Base-by-base conservation (phyloP, 2,329 filamentous ascomycete species). In the Teratosphaeria pseudoeucalypti region DNA sequence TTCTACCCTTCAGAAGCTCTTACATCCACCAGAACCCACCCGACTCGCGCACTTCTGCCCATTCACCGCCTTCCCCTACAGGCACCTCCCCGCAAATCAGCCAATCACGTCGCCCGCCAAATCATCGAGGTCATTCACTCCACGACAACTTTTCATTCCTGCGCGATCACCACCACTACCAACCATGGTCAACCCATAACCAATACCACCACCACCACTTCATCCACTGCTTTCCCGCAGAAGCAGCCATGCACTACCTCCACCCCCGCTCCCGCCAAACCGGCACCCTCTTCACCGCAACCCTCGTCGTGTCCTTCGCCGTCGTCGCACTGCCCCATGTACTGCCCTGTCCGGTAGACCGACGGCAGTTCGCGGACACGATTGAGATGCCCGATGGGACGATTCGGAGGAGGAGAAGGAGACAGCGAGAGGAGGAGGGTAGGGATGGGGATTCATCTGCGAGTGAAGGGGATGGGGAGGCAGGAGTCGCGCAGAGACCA, bases 201-300 rank as follows among this genome's bases (percentile, higher is more conserved):
- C 43, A 49, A 16, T 3, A 6, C 43, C 19, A 26, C 37, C 43
- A 43, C 14, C 12, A 43, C 16, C 12, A 16, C 12, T n/a, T 12
- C 37, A 43, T 43, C 37, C 37, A 16, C 37, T 43, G 12, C 12
- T 14, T 43, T 11, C 16, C 19, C 19, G 43, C 43, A 49, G 7
- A 47, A 14, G 27, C 26, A 34, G 14, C 9, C 11, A 70, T 70
- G 68, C 68, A 70, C 60, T 64, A 92, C 76, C 85, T 99, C 52
- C 94, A 99, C 75, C 94, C 94, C 37, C 87, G 92, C 74, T 97
- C 92, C 66, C 87, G 90, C 69, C 89, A 90, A 78, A 99, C 94
- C 68, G 92, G 89, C 59, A 94, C 91, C 54, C 86, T 99, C 62
- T 99, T 99, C 78, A 91, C 90, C 56, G 90, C 88, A n/a, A 97